Percentiles rank a stretch among this genome's conserved stretches.
Conservation (phyloP, 106 monocot species). For the Xerophyta viscosa region DNA sequence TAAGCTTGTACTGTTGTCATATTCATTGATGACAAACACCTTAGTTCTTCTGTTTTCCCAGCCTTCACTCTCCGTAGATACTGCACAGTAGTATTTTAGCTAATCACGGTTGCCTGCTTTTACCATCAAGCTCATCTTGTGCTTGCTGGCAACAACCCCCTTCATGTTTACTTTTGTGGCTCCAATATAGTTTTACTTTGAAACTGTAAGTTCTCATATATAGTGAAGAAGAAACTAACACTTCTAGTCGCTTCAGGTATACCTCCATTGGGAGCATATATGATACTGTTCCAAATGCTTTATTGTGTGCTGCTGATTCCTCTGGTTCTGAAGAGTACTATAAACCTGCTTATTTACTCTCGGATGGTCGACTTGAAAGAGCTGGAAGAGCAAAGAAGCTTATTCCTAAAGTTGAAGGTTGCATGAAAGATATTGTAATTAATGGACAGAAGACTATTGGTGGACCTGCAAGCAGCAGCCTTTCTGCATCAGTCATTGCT, state of each 20-base stretch:
- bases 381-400: constrained; percentile 83
- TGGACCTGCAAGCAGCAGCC: constrained; percentile 19
- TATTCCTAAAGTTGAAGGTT: constrained; percentile 17
- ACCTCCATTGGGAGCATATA: constrained; percentile 99
- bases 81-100: too few relatives aligned
- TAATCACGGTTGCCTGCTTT: too few relatives aligned
- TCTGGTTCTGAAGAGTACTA: constrained; percentile 39
- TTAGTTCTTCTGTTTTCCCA: too few relatives aligned
- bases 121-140: too few relatives aligned
- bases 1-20: too few relatives aligned
- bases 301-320: constrained; percentile 42
- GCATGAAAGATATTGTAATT: constrained; percentile 16
- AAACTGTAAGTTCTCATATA: too few relatives aligned
- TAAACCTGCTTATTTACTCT: constrained; percentile 86
- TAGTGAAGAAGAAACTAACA: constrained; percentile 3
- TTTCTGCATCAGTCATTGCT: constrained; percentile 68
- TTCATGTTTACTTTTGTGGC: too few relatives aligned
- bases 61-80: too few relatives aligned
- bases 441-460: constrained; percentile 43
- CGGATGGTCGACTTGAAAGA: constrained; percentile 92
- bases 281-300: constrained; percentile 94
- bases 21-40: too few relatives aligned
- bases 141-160: too few relatives aligned
- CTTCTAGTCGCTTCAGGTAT: constrained; percentile 47
- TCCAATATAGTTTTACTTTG: too few relatives aligned